A percentile compares a stretch with the other conserved stretches of the same genome.
Conservation (phyloP, 2,329 filamentous ascomycete genomes). For the Orbilia ellipsospora region DNA sequence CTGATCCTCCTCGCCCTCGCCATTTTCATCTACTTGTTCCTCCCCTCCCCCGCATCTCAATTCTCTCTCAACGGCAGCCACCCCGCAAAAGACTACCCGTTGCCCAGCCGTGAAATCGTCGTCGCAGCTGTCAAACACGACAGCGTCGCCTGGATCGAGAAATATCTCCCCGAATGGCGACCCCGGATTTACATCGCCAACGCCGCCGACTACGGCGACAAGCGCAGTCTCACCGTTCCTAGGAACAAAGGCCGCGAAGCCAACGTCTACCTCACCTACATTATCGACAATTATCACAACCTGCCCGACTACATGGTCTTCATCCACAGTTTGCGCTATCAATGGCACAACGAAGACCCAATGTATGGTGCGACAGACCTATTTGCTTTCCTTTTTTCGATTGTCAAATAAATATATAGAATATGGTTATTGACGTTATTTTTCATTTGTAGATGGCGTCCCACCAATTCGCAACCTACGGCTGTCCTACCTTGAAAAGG, state of each 20-base stretch:
- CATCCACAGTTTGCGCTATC: constrained; percentile 48
- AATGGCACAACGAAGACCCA: constrained; percentile 61
- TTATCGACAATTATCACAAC: constrained; percentile 72
- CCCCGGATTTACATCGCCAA: constrained; percentile 56
- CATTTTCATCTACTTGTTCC: constrained; percentile 40
- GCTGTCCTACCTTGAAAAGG: constrained; percentile 63
- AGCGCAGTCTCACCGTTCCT: constrained; percentile 34
- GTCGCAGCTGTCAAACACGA: constrained; percentile 61
- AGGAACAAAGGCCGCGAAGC: constrained; percentile 71
- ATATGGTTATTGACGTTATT: neutral
- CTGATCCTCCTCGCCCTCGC: constrained; percentile 38
- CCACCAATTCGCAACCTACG: constrained; percentile 34
- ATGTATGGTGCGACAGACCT: constrained; percentile 62
- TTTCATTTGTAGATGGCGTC: constrained; percentile 27
- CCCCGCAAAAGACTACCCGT: constrained; percentile 20
- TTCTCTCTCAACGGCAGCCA: constrained; percentile 1
- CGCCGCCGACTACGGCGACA: constrained; percentile 40
- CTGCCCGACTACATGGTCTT: constrained; percentile 57
- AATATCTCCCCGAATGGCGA: constrained; percentile 62
- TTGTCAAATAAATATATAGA: neutral
- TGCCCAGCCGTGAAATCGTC: constrained; percentile 58
- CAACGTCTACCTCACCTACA: constrained; percentile 72
- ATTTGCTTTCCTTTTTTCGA: neutral
- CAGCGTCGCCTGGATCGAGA: constrained; percentile 63
- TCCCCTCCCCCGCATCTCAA: constrained; percentile 27